These are phyloP conservation scores for Candida sithepensis DNA, from an alignment of 805 yeast genomes.

Conservation along the genomic window DNA sequence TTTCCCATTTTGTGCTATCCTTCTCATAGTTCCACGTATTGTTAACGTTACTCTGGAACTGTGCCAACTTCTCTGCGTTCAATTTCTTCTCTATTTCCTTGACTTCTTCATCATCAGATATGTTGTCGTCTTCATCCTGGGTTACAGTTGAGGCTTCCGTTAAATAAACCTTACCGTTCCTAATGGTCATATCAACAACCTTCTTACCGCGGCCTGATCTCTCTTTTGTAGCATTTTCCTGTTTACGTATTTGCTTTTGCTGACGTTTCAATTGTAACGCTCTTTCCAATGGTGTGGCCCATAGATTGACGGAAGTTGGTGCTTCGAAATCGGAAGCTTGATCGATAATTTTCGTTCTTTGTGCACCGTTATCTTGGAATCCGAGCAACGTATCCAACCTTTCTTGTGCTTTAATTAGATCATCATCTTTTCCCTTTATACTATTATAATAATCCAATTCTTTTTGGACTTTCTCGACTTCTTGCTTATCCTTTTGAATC, in stretches of 20 bases:
- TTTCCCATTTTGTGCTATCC: slow-evolving; percentile 53
- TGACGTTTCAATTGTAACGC: slow-evolving; percentile 85
- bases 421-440: slow-evolving; percentile 46
- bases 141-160: slow-evolving; percentile 41
- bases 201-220: slow-evolving; percentile 71
- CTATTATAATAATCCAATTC: slow-evolving; percentile 43
- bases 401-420: slow-evolving; percentile 64
- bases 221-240: slow-evolving; percentile 54
- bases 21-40: slow-evolving; percentile 58
- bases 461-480: slow-evolving; percentile 37
- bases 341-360: slow-evolving; percentile 89
- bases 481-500: slow-evolving; percentile 35
- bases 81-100: slow-evolving; percentile 34
- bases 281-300: slow-evolving; percentile 86
- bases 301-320: slow-evolving; percentile 50
- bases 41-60: slow-evolving; percentile 28
- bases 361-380: slow-evolving; percentile 84
- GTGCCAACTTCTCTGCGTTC: slow-evolving; percentile 30
- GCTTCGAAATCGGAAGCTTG: slow-evolving; percentile 85
- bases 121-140: slow-evolving; percentile 22
- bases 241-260: slow-evolving; percentile 66
- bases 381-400: slow-evolving; percentile 68
- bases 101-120: slow-evolving; percentile 34
- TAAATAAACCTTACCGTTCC: slow-evolving; percentile 74
- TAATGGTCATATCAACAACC: slow-evolving; percentile 72